A percentile compares a stretch with the other conserved stretches of the same genome.
Evolutionary conservation across 768 basidiomycete genomes (phyloP).

Genomic region (Coprinopsis sp.): DNA sequence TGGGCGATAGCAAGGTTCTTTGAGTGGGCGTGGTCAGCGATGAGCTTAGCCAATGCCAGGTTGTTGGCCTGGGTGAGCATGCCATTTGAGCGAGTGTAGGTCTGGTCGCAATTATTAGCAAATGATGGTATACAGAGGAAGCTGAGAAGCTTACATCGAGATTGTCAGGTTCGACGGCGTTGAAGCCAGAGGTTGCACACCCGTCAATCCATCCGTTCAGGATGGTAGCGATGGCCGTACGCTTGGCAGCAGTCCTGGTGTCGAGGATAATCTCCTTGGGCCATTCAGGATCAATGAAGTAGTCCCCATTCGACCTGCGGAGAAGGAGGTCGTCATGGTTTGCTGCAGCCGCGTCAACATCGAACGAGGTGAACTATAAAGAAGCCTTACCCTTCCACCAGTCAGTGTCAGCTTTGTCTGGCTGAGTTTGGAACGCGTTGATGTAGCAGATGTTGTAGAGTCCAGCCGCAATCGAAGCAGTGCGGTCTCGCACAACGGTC

Average conservation of each 20-base stretch:
- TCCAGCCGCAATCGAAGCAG: neutral
- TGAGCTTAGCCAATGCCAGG: no score
- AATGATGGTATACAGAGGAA: neutral
- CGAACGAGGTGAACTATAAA: neutral
- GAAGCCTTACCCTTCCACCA: neutral
- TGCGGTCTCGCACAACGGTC: neutral
- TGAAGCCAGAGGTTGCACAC: neutral
- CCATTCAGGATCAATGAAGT: neutral
- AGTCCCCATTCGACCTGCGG: neutral
- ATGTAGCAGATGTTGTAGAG: conserved; percentile 1
- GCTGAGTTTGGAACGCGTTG: neutral
- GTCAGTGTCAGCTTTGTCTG: neutral
- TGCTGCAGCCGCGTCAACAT: neutral
- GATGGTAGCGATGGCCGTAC: neutral
- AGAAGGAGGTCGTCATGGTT: neutral
- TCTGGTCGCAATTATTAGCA: no score
- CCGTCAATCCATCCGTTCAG: no score
- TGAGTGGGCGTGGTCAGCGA: no score
- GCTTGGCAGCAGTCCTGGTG: neutral
- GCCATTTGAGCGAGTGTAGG: neutral
- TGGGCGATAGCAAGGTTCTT: no score
- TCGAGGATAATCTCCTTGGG: neutral
- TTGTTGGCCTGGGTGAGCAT: neutral
- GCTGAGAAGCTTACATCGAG: neutral
- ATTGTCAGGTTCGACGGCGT: neutral